These are phyloP conservation scores for Penicillium sp. DNA, from an alignment of 2,329 filamentous ascomycete genomes.

Conservation along the genomic window DNA sequence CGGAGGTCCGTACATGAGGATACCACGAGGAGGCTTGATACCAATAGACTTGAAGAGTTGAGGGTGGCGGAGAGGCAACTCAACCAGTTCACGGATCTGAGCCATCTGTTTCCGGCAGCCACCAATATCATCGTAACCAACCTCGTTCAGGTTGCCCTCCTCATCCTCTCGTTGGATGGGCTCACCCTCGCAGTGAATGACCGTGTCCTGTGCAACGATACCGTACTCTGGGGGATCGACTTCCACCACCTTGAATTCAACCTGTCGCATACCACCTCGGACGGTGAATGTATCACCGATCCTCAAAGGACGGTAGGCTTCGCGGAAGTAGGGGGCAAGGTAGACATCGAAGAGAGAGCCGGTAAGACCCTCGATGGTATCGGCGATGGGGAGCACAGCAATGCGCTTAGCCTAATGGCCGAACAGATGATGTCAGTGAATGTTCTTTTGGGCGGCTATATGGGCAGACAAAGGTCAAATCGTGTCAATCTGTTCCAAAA, in stretches of 20 bases:
- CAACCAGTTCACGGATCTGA: constrained; percentile 97
- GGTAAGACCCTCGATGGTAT: constrained; percentile 96
- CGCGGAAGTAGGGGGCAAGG: constrained; percentile 98
- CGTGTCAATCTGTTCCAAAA: constrained; percentile 26
- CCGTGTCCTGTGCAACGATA: constrained; percentile 97
- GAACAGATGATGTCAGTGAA: constrained; percentile 23
- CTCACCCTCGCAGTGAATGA: constrained; percentile 98
- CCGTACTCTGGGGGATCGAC: constrained; percentile 98
- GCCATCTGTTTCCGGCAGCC: constrained; percentile 99
- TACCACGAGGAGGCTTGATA: constrained; percentile 98
- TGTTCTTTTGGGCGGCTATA: neutral
- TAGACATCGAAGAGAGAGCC: constrained; percentile 98
- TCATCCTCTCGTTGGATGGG: constrained; percentile 97
- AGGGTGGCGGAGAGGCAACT: constrained; percentile 92
- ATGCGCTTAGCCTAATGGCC: constrained; percentile 88
- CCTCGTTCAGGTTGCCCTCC: constrained; percentile 98
- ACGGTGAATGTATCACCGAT: constrained; percentile 98
- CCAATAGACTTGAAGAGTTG: constrained; percentile 99
- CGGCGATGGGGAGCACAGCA: constrained; percentile 94
- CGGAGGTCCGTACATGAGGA: constrained; percentile 92
- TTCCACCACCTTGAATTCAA: constrained; percentile 99
- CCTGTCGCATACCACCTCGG: constrained; percentile 96
- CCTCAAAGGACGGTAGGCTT: constrained; percentile 95
- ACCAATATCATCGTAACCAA: constrained; percentile 98
- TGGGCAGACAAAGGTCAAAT: neutral